Evolutionary conservation across 1,284 basidiomycete species (phyloP).

Genomic region (Moesziomyces sp.): DNA sequence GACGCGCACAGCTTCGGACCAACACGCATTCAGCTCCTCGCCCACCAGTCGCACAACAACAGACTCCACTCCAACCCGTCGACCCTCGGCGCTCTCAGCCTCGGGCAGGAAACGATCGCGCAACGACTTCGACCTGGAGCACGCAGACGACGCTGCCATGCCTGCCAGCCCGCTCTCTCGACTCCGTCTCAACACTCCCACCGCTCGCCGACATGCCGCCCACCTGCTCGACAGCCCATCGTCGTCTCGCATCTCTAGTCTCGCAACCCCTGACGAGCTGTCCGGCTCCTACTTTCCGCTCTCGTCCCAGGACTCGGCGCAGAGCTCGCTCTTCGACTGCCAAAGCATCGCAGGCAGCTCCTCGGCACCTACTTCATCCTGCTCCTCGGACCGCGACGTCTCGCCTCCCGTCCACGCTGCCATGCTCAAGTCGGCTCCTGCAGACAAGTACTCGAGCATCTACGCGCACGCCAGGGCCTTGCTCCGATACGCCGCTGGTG

Average conservation of each 20-base stretch:
- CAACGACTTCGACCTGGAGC: constrained; percentile 29
- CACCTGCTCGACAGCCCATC: constrained; percentile 29
- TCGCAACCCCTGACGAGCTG: constrained; percentile 32
- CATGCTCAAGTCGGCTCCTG: constrained; percentile 11
- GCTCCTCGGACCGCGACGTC: constrained; percentile 34
- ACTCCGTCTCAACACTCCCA: constrained; percentile 22
- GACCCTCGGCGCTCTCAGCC: constrained; percentile 18
- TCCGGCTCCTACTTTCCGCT: constrained; percentile 42
- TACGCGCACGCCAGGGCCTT: constrained; percentile 68
- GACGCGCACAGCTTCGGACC: constrained; percentile 26
- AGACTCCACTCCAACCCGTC: constrained; percentile 22
- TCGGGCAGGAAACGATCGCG: constrained; percentile 35
- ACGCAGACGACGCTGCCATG: constrained; percentile 5
- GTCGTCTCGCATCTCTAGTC: constrained; percentile 20
- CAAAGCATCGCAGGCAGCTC: constrained; percentile 38
- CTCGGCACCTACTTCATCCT: constrained; percentile 27
- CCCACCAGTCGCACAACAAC: constrained; percentile 8
- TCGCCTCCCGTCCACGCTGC: constrained; percentile 22
- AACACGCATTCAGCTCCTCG: constrained; percentile 16
- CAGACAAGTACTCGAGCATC: constrained; percentile 57
- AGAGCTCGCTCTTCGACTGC: constrained; percentile 47
- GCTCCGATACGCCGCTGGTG: constrained; percentile 60
- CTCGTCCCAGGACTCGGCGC: constrained; percentile 48
- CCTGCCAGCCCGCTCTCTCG: constrained; percentile 34
- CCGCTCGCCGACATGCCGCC: constrained; percentile 2